A percentile compares a stretch with the other conserved stretches of the same genome.
Conservation (phyloP, 1,284 basidiomycete species). For the Apiotrichum siamense region DNA sequence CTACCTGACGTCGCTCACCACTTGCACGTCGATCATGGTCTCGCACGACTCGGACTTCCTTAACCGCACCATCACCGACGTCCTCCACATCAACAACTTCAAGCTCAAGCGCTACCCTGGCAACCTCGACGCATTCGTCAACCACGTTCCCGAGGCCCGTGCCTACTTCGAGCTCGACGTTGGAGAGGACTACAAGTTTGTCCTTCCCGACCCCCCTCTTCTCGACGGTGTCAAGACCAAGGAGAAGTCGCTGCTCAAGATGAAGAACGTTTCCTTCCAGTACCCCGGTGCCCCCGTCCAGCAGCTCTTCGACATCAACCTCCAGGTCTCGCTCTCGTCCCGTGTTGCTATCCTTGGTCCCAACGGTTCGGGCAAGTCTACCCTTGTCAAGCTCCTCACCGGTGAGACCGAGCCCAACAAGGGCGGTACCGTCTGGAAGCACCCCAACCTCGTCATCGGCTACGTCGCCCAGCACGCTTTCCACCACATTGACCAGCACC, state of each 20-base stretch:
- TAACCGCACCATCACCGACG: slow-evolving; percentile 98
- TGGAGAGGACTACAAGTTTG: slow-evolving; percentile 92
- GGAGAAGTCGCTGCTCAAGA: slow-evolving; percentile 95
- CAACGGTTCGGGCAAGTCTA: slow-evolving; percentile 97
- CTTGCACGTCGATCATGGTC: slow-evolving; percentile 95
- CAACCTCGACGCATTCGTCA: slow-evolving; percentile 94
- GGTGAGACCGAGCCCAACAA: slow-evolving; percentile 96
- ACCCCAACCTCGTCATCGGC: slow-evolving; percentile 97
- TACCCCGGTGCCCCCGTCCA: slow-evolving; percentile 79
- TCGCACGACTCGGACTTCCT: slow-evolving; percentile 99
- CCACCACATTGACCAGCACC: slow-evolving; percentile 97
- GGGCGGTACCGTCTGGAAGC: slow-evolving; percentile 96
- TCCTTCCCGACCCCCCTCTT: slow-evolving; percentile 89
- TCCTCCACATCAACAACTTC: slow-evolving; percentile 98
- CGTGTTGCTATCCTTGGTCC: slow-evolving; percentile 95
- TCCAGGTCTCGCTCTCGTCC: slow-evolving; percentile 93
- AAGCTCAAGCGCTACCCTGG: slow-evolving; percentile 96
- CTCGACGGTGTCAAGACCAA: slow-evolving; percentile 99
- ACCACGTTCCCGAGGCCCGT: slow-evolving; percentile 93
- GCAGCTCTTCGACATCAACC: slow-evolving; percentile 88
- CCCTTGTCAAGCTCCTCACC: slow-evolving; percentile 71
- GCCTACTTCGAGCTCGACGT: slow-evolving; percentile 95
- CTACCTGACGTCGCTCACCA: slow-evolving; percentile 82
- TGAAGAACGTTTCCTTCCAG: slow-evolving; percentile 96
- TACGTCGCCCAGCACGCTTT: slow-evolving; percentile 98